Conservation (phyloP, 345 rosid species). For the Salix viminalis region DNA sequence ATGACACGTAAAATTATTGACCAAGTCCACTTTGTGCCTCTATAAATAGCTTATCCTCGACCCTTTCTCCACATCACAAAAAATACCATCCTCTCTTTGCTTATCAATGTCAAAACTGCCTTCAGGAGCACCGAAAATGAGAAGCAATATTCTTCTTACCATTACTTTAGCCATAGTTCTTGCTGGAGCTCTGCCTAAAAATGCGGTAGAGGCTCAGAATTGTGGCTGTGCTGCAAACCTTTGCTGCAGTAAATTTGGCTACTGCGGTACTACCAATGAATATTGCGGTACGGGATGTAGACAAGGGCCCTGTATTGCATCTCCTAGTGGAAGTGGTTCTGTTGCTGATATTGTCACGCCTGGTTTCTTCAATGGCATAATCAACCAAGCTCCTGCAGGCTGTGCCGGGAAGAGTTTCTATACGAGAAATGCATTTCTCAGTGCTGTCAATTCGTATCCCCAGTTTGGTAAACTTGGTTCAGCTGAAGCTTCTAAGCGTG, state of each 20-base stretch:
- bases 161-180: not conserved
- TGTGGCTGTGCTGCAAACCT: constrained; percentile 27
- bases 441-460: constrained; percentile 20
- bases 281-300: constrained; percentile 29
- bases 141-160: not conserved
- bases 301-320: constrained; percentile 22
- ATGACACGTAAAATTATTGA: too few species aligned
- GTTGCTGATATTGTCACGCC: constrained; percentile 34
- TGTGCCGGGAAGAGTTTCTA: constrained; percentile 47
- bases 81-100: not conserved
- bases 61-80: not conserved
- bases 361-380: constrained; percentile 39
- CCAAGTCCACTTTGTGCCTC: not conserved
- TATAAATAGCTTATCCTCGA: not conserved
- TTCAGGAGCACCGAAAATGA: not conserved
- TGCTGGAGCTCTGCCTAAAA: not conserved
- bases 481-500: constrained; percentile 39
- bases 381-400: constrained; percentile 14
- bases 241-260: constrained; percentile 34
- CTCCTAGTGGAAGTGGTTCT: not conserved
- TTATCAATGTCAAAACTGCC: too few species aligned
- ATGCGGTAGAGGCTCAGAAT: constrained; percentile 16
- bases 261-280: constrained; percentile 25
- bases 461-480: constrained; percentile 36
- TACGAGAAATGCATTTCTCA: constrained; percentile 31